phyloP scores from a whole-genome alignment of 495 filamentous ascomycete species.

The Talaromyces stipitatus region DNA sequence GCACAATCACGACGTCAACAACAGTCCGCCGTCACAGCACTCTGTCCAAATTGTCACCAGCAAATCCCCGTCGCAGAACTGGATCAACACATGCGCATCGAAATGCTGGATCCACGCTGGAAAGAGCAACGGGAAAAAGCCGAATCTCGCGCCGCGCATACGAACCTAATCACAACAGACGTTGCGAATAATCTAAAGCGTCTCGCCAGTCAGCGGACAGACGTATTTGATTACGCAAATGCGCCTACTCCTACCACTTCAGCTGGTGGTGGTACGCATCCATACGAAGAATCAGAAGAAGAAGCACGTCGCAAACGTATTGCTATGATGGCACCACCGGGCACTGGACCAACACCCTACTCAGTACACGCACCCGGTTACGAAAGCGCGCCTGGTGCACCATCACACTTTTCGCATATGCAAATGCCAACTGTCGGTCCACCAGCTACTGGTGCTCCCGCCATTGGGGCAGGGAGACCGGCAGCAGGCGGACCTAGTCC shows the following conservation, averaged over 20 bases:
- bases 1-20: slow-evolving; percentile 62
- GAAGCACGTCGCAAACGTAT: slow-evolving; percentile 8
- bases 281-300: slow-evolving; percentile 13
- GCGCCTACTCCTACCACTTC: slow-evolving; percentile 1
- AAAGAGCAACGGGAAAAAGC: slow-evolving; percentile 89
- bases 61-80: slow-evolving; percentile 79
- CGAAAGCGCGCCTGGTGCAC: slow-evolving; percentile 13
- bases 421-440: slow-evolving; percentile 7
- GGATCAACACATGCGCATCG: slow-evolving; percentile 92
- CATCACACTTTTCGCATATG: not conserved
- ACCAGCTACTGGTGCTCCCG: slow-evolving; percentile 17
- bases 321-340: not conserved
- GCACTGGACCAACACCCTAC: not conserved
- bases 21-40: slow-evolving; percentile 56
- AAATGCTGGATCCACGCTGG: slow-evolving; percentile 92
- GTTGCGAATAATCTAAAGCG: slow-evolving; percentile 94
- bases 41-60: slow-evolving; percentile 93
- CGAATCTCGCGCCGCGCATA: slow-evolving; percentile 74
- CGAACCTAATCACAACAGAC: slow-evolving; percentile 78
- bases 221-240: slow-evolving; percentile 70
- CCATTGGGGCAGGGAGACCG: not conserved
- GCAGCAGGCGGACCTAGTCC: slow-evolving; percentile 21
- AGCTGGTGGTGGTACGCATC: slow-evolving; percentile 53
- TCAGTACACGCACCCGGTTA: slow-evolving; percentile 5
- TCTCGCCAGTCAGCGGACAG: slow-evolving; percentile 83